A percentile compares a stretch with the other conserved stretches of the same genome.
phyloP scores from a whole-genome alignment of 371 early-diverging fungal genomes.

The Fennellomyces sp. region DNA sequence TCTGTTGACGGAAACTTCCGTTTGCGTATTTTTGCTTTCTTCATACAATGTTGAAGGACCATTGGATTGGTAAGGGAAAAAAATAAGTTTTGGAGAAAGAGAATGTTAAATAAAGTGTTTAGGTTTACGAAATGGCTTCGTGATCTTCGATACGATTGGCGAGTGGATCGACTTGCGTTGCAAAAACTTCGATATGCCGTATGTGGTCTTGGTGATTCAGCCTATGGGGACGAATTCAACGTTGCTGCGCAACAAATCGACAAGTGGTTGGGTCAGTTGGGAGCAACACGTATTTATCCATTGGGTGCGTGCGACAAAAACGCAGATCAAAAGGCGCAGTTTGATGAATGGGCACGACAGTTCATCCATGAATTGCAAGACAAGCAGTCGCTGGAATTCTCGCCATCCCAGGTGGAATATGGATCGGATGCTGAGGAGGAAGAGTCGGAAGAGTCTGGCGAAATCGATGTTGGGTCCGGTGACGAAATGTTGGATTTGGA shows the following conservation, averaged over 20 bases:
- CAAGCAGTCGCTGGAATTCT: conserved; percentile 35
- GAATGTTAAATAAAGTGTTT: neutral
- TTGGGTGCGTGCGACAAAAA: conserved; percentile 74
- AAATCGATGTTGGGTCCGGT: conserved; percentile 41
- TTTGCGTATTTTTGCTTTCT: conserved; percentile 70
- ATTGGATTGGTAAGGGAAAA: conserved; percentile 60
- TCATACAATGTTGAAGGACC: conserved; percentile 80
- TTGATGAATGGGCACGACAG: conserved; percentile 57
- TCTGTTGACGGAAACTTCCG: conserved; percentile 57
- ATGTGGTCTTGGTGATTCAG: conserved; percentile 79
- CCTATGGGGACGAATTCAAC: conserved; percentile 70
- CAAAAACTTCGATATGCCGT: conserved; percentile 67
- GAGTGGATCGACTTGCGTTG: conserved; percentile 65
- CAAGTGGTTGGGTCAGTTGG: conserved; percentile 66
- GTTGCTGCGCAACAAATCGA: conserved; percentile 64
- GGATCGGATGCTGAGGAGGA: conserved; percentile 60
- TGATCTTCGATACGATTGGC: conserved; percentile 70
- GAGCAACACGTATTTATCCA: conserved; percentile 71
- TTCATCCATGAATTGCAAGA: conserved; percentile 54
- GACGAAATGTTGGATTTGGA: conserved; percentile 79
- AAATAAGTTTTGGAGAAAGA: neutral
- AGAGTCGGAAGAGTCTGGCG: conserved; percentile 36
- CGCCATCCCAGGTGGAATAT: conserved; percentile 54
- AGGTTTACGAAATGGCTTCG: conserved; percentile 64
- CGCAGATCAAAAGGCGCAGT: conserved; percentile 59